These are phyloP conservation scores for Naganishia liquefaciens DNA, from an alignment of 1,284 basidiomycete species.

Conservation along the genomic window DNA sequence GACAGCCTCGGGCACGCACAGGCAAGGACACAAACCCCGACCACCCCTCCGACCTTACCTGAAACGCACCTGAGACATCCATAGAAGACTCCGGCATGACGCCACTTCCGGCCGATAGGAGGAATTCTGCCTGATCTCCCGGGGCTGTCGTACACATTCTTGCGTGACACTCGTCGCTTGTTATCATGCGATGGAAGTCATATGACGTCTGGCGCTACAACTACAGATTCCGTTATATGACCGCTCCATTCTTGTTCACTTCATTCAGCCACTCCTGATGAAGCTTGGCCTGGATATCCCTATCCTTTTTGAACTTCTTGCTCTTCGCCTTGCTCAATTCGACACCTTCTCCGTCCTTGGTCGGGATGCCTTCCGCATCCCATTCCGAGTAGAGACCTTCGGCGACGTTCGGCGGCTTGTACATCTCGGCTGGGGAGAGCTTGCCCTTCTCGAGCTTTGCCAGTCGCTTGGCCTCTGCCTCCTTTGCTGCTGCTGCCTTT, in stretches of 20 bases:
- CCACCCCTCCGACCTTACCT: too few relatives aligned
- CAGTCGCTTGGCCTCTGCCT: constrained; percentile 69
- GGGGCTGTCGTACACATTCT: too few relatives aligned
- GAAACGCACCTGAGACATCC: too few relatives aligned
- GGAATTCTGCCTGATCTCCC: too few relatives aligned
- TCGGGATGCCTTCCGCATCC: constrained; percentile 81
- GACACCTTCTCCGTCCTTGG: constrained; percentile 77
- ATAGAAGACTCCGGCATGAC: too few relatives aligned
- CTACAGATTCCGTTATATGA: constrained; percentile 5
- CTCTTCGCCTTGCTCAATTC: constrained; percentile 78
- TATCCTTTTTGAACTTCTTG: constrained; percentile 82
- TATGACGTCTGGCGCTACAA: too few relatives aligned
- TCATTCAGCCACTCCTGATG: constrained; percentile 60
- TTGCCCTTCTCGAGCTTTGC: constrained; percentile 84
- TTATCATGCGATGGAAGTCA: too few relatives aligned
- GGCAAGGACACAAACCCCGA: too few relatives aligned
- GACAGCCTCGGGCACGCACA: too few relatives aligned
- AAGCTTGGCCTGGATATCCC: constrained; percentile 71
- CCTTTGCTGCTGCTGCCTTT: constrained; percentile 72
- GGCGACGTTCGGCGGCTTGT: constrained; percentile 75
- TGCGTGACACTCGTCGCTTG: too few relatives aligned
- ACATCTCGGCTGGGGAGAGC: constrained; percentile 72
- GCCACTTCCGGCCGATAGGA: too few relatives aligned
- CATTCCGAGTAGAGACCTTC: constrained; percentile 72
- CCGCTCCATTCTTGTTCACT: constrained; percentile 23